Conservation (phyloP, 768 basidiomycete species). For the Leccinum truebloodii region DNA sequence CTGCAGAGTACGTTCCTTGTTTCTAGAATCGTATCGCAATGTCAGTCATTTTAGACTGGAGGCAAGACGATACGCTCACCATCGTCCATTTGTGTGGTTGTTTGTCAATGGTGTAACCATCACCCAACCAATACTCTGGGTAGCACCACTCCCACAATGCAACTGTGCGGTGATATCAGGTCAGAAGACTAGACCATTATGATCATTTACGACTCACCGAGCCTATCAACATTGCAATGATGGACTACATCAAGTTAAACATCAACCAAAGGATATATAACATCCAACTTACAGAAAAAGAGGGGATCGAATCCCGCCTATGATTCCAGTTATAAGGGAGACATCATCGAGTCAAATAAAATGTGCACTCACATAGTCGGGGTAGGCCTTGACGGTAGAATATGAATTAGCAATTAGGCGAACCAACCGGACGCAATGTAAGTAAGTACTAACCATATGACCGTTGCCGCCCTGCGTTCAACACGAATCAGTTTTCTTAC, state of each 20-base stretch:
- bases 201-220: slow-evolving; percentile 9
- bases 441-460: slow-evolving; percentile 24
- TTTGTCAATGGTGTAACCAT: slow-evolving; percentile 19
- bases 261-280: neutral
- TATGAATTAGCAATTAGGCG: neutral
- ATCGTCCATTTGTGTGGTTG: slow-evolving; percentile 23
- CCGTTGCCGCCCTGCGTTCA: slow-evolving; percentile 27
- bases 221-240: slow-evolving; percentile 25
- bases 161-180: slow-evolving; percentile 7
- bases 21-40: slow-evolving; percentile 5
- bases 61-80: slow-evolving; percentile 8
- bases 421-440: neutral
- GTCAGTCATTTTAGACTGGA: neutral
- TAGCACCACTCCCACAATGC: slow-evolving; percentile 36
- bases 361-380: slow-evolving; percentile 24
- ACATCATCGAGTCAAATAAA: neutral
- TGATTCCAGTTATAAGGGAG: neutral
- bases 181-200: neutral
- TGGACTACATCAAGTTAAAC: slow-evolving; percentile 18
- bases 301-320: slow-evolving; percentile 29
- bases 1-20: slow-evolving; percentile 23
- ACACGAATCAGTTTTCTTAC: neutral
- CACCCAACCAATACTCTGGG: slow-evolving; percentile 30
- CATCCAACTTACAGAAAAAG: slow-evolving; percentile 22
- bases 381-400: slow-evolving; percentile 9